Evolutionary conservation across 441 rosid species (phyloP), one percentile per base, ranked within the genome.

Genomic region (Bruguiera hainesii): DNA sequence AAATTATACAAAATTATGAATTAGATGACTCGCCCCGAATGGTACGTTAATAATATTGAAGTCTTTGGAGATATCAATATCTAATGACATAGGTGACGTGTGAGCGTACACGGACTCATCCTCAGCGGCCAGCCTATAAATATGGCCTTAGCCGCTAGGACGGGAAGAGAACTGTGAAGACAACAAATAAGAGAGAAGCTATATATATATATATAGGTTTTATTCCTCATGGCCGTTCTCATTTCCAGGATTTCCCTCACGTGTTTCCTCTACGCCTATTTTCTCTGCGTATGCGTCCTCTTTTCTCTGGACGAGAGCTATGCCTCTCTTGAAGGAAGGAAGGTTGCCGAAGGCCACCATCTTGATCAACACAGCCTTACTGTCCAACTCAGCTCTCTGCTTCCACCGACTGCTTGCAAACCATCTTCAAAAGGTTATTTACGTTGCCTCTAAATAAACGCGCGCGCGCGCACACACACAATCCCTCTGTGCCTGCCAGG

Each of bases 361-460:
- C 29, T 1, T 19, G 5, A 13, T 39, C 56, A 63, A 20, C 75
- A 66, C 19, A 60, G 29, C 61, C 76, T 72, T 56, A 76, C 78
- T 37, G 3, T 84, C 72, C 74, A 72, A 60, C 62, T 85, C 65
- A 52, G 49, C 79, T 83, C 88, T 61, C 82, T 87, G 9, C 65
- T 85, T 0, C 83, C 88, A 13, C 53, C 85, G 10, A 57, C 77
- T 20, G 56, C 71, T 23, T 87, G 93, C 82, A 72, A 29, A 48
- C 52, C 77, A 65, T 65, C 83, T 18, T 2, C 68, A 49, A 42
- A 68, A 81, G 87, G 87, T 85, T 56, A 61, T 19, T 50, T 39
- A 1, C 51, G 42, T 63, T 55, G 23, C 58, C 48, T 13, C 48
- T 39, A 39, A 39, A 11, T 11, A 39, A 11, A 26, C 26, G 1